phyloP scores from a whole-genome alignment of 371 early-diverging fungal genomes.

The Amoeboradix gromovi region DNA sequence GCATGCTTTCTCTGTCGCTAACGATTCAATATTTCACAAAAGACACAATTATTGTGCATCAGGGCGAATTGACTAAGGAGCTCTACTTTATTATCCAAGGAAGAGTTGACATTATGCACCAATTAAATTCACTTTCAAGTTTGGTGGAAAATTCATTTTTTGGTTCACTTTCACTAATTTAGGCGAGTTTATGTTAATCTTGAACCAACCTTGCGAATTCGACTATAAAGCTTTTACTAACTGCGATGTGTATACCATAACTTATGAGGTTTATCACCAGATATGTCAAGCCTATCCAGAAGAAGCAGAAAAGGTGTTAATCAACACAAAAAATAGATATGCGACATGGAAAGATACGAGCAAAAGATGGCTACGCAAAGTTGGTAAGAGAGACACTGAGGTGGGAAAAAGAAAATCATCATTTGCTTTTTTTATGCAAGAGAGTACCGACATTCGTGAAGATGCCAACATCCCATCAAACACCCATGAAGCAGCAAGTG shows the following conservation, averaged over 20 bases:
- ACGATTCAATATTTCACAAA: conserved; percentile 16
- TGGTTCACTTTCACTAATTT: no score
- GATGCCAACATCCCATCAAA: no score
- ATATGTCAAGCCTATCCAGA: conserved; percentile 14
- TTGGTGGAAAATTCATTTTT: neutral
- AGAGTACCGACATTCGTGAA: no score
- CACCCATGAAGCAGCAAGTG: no score
- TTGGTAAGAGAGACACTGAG: no score
- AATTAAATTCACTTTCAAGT: neutral
- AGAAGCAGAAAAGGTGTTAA: conserved; percentile 8
- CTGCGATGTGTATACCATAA: conserved; percentile 17
- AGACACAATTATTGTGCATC: conserved; percentile 14
- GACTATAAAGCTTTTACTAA: conserved; percentile 16
- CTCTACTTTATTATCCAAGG: conserved; percentile 20
- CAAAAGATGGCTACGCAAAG: no score
- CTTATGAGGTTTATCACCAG: conserved; percentile 9
- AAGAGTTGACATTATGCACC: conserved; percentile 10
- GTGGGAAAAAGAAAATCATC: no score
- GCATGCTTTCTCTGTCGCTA: conserved; percentile 14
- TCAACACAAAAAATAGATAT: conserved; percentile 9
- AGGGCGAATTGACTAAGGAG: conserved; percentile 13
- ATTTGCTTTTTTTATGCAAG: no score
- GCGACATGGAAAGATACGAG: no score
- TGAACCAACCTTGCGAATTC: conserved; percentile 14
- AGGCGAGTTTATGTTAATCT: conserved; percentile 15